Base-by-base conservation (phyloP, 805 yeast species). In the Helenozyma baotianmanensis region DNA sequence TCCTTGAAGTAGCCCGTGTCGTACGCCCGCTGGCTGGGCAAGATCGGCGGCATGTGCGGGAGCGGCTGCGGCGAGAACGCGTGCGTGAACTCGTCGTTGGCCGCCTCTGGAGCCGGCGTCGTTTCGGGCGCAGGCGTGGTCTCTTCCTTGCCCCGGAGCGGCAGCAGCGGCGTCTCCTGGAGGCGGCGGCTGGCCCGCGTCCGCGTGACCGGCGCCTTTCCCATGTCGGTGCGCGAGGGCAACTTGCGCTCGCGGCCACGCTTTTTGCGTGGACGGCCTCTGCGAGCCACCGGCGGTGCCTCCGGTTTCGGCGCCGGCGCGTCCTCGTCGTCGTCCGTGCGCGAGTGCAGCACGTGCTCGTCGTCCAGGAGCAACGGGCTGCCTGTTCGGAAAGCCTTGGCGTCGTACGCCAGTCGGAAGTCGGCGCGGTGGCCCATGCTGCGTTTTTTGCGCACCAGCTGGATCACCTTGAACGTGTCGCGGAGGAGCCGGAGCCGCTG, bases 401-500 rank as follows among this genome's bases (percentile, higher is more conserved):
- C 30, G 9, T 42, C 48, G 21, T 34, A 32, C 10, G 32, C 28
- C 10, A 36, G 29, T 6, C 36, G 39, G 37, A 45, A 45, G 28
- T 45, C 50, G 13, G 40, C 50, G 14, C 40, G 33, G 11, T 38
- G 38, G 25, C 50, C 50, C 43, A 43, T 33, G 32, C 37, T 28
- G 21, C 43, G 40, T 22, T 43, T 40, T 22, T 43, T 45, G 33
- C 48, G 45, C 26, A 43, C 50, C 17, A 38, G 32, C 35, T 45
- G 47, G 23, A 45, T 32, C 33, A 45, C 48, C 23, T 41, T 43
- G 36, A 30, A 43, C 10, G 48, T 42, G 27, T 45, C 50, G 13
- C 50, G 40, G 14, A 45, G 40, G 10, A 45, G 31, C 25, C 38
- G 38, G 26, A 45, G 47, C 23, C 48, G 31, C 36, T 45, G 50